Evolutionary conservation across 768 basidiomycete species (phyloP), one percentile per base, ranked within the genome.

Genomic region (Aureoboletus auriporus): DNA sequence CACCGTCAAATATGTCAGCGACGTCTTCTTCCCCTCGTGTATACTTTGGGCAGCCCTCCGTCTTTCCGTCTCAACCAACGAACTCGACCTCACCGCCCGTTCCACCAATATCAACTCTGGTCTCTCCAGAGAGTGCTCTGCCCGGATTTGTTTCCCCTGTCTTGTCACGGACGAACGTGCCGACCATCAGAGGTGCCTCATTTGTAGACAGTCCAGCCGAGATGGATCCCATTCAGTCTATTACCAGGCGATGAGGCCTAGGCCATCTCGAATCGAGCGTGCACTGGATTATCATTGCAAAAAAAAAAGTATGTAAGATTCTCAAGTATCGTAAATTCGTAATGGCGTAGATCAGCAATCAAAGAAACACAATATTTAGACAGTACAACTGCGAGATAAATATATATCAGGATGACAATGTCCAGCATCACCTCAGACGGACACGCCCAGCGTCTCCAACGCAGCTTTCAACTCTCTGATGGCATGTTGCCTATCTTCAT

Each of bases 401-500:
- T 42, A 33, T 11, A 10, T 23, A 23, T 23, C 20, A 23, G 20
- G 20, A 23, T 23, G 20, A 23, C 20, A 4, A 23, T 23, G 20
- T 2, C 20, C 20, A 23, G 20, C 20, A 23, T 23, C 20, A 11
- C 33, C 17, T 58, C 47, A 54, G 30, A 52, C 39, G 68, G 60
- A 79, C 5, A 72, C 83, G 20, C 82, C 86, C 17, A 92, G 71
- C 30, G 80, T 66, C 29, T 72, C 74, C 53, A 99, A 68, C 12
- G 95, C 95, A 31, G 78, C 74, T 55, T 79, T 75, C 55, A 99
- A 68, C 68, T 99, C 93, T 63, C 78, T 84, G 61, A 79, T 77
- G 14, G 95, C 95, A 58, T 89, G 88, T 54, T 88, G 86, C 9
- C 76, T 75, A 66, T 99, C 95, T 63, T 98, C 95, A 64, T 94